phyloP scores from a whole-genome alignment of 805 yeast genomes.

The Wickerhamiella alocasiicola region DNA sequence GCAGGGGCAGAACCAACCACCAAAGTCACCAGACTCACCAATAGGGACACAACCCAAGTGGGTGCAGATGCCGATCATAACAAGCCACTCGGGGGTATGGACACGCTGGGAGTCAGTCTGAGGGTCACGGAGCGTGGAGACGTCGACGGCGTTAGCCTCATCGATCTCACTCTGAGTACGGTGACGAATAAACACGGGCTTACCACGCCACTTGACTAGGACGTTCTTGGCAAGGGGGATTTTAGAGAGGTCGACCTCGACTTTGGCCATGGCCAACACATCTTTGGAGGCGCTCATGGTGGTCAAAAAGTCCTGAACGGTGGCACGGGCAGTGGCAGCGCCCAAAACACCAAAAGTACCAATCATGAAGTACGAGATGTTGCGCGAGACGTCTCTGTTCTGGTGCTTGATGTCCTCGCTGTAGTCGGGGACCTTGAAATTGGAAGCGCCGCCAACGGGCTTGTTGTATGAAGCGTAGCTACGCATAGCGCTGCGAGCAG shows the following conservation, averaged over 20 bases:
- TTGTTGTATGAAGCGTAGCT: slow-evolving; percentile 15
- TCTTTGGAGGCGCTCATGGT: slow-evolving; percentile 98
- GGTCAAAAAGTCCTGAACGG: slow-evolving; percentile 79
- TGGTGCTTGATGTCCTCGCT: slow-evolving; percentile 62
- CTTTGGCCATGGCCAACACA: slow-evolving; percentile 98
- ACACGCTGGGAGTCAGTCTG: slow-evolving; percentile 88
- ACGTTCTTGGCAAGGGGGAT: slow-evolving; percentile 98
- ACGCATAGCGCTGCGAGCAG: slow-evolving; percentile 8
- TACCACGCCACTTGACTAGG: slow-evolving; percentile 99
- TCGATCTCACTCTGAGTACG: slow-evolving; percentile 86
- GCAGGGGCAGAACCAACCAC: slow-evolving; percentile 99
- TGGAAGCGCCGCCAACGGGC: slow-evolving; percentile 33
- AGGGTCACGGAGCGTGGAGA: slow-evolving; percentile 80
- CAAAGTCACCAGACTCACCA: slow-evolving; percentile 98
- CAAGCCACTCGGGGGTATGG: slow-evolving; percentile 93
- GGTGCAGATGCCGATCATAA: slow-evolving; percentile 99
- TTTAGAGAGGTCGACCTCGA: slow-evolving; percentile 84
- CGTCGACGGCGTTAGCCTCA: slow-evolving; percentile 81
- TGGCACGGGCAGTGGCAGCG: slow-evolving; percentile 92
- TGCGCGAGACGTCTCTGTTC: slow-evolving; percentile 67
- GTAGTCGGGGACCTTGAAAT: slow-evolving; percentile 86
- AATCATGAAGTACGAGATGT: slow-evolving; percentile 91
- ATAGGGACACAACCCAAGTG: slow-evolving; percentile 99
- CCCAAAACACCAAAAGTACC: slow-evolving; percentile 85
- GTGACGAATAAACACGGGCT: slow-evolving; percentile 99